Evolutionary conservation across 768 basidiomycete species (phyloP).

Genomic region (Royoungia palumana): DNA sequence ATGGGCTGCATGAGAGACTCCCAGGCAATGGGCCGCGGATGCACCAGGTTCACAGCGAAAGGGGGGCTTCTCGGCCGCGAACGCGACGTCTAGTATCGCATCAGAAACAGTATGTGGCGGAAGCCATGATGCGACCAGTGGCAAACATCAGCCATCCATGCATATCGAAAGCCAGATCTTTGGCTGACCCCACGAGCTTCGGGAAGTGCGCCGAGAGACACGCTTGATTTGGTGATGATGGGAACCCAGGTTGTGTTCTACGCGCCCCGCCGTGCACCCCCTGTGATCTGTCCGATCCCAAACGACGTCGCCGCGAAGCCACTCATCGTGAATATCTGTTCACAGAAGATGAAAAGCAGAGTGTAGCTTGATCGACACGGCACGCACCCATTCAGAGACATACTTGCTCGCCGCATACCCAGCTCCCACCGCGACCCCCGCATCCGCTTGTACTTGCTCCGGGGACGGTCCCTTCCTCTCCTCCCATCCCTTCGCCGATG

Average conservation of each 20-base stretch:
- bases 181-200: slow-evolving; percentile 28
- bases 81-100: slow-evolving; percentile 28
- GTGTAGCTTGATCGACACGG: no score
- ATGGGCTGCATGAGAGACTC: slow-evolving; percentile 24
- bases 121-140: slow-evolving; percentile 32
- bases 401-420: slow-evolving; percentile 39
- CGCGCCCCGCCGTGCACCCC: slow-evolving; percentile 31
- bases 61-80: slow-evolving; percentile 19
- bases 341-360: not conserved
- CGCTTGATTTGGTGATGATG: slow-evolving; percentile 34
- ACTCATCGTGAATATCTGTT: slow-evolving; percentile 31
- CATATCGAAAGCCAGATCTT: not conserved
- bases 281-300: slow-evolving; percentile 38
- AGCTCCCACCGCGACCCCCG: slow-evolving; percentile 28
- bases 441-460: slow-evolving; percentile 29
- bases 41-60: slow-evolving; percentile 28
- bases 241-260: slow-evolving; percentile 39
- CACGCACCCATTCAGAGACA: slow-evolving; percentile 19
- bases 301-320: slow-evolving; percentile 33
- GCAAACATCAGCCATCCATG: not conserved
- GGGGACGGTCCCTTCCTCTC: slow-evolving; percentile 21
- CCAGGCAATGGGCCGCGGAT: slow-evolving; percentile 32
- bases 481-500: slow-evolving; percentile 24
- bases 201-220: slow-evolving; percentile 30
- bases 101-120: slow-evolving; percentile 26